Conservation (phyloP, 306 rosid species). For the Quercus rubra region DNA sequence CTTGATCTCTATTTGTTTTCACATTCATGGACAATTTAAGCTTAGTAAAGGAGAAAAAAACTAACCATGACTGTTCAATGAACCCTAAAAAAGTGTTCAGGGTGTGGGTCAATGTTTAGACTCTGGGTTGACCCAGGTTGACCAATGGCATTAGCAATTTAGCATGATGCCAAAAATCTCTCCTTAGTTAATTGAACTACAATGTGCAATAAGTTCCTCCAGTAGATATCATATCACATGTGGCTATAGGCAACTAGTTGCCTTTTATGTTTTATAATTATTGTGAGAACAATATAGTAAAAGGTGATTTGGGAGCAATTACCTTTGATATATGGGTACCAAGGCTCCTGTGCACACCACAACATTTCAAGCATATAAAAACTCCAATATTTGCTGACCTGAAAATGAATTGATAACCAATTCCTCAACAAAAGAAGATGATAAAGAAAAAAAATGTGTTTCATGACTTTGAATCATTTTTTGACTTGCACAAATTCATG, state of each 20-base stretch:
- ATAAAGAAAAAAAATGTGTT: not conserved
- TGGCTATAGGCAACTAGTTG: not conserved
- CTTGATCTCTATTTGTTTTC: not conserved
- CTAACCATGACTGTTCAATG: not conserved
- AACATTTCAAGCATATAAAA: conserved; percentile 92
- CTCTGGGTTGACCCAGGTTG: not conserved
- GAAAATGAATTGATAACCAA: conserved; percentile 28
- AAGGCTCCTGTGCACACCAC: conserved; percentile 95
- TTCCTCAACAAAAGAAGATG: conserved; percentile 1
- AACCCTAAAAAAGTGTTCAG: not conserved
- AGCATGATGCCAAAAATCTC: not conserved
- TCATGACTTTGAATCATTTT: not conserved
- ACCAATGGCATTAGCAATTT: not conserved
- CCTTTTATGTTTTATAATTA: not conserved
- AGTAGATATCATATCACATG: not conserved
- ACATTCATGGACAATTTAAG: not conserved
- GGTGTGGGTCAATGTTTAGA: not conserved
- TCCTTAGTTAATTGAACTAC: not conserved
- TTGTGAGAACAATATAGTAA: conserved; percentile 11
- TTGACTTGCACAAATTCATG: conserved; percentile 19
- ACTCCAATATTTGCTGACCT: conserved; percentile 98
- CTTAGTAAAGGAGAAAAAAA: not conserved
- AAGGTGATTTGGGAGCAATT: conserved; percentile 11
- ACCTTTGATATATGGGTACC: conserved; percentile 98
- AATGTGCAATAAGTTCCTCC: not conserved